phyloP scores from a whole-genome alignment of 306 rosid genomes.

The Dryas octopetala region DNA sequence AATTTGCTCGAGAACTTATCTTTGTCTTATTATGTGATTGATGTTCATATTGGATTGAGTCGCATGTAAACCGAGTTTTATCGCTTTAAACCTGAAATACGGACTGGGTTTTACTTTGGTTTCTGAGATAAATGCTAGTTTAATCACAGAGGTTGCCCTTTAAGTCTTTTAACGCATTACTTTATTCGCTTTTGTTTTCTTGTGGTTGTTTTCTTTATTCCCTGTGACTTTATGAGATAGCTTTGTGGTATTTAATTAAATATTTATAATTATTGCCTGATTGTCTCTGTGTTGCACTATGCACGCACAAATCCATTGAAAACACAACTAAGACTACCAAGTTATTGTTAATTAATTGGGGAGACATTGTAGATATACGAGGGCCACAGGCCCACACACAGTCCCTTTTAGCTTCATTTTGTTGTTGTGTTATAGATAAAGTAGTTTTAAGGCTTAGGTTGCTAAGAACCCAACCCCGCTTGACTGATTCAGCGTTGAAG shows the following conservation, averaged over 20 bases:
- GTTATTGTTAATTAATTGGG: not conserved
- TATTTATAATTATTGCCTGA: not conserved
- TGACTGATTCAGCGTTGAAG: not conserved
- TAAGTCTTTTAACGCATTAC: not conserved
- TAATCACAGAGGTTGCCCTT: not conserved
- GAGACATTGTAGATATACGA: not conserved
- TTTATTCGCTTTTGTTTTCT: not conserved
- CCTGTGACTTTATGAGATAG: not conserved
- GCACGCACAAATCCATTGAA: not conserved
- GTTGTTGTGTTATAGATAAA: not conserved
- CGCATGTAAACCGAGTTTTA: not conserved
- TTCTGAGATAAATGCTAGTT: not conserved
- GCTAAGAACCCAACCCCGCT: not conserved
- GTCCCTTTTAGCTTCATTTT: not conserved
- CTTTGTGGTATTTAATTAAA: not conserved
- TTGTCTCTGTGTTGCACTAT: not conserved
- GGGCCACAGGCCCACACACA: not conserved
- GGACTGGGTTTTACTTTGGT: not conserved
- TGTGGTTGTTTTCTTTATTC: slow-evolving; percentile 1
- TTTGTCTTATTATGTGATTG: not conserved
- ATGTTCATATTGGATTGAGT: not conserved
- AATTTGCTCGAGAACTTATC: not conserved
- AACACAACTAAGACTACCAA: not conserved
- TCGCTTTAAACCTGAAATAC: not conserved
- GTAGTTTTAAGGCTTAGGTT: not conserved